Evolutionary conservation across 2,329 filamentous ascomycete genomes (phyloP).

Genomic region (Ceratocystiopsis brevicomis): DNA sequence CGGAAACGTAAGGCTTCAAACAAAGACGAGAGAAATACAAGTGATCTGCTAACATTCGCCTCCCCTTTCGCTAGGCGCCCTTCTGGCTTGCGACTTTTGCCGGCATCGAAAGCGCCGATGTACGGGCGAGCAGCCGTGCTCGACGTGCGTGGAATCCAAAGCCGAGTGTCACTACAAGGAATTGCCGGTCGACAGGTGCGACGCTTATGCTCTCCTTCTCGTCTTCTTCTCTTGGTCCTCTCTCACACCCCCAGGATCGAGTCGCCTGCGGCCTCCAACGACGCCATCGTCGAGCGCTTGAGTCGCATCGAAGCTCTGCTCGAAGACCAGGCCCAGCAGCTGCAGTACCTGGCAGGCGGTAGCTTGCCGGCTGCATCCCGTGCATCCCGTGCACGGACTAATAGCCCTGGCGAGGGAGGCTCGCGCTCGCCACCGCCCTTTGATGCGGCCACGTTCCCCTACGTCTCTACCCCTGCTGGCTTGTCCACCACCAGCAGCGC

Average conservation of each 20-base stretch:
- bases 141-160: conserved; percentile 19
- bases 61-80: conserved; percentile 14
- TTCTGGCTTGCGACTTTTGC: conserved; percentile 23
- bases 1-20: background rate
- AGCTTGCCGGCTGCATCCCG: too few species aligned
- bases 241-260: conserved; percentile 3
- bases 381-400: too few species aligned
- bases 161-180: conserved; percentile 23
- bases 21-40: too few species aligned
- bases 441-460: too few species aligned
- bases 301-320: conserved; percentile 18
- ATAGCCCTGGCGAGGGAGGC: too few species aligned
- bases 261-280: conserved; percentile 6
- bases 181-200: conserved; percentile 14
- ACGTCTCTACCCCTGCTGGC: too few species aligned
- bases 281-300: conserved; percentile 19
- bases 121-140: conserved; percentile 20
- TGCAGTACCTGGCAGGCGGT: too few species aligned
- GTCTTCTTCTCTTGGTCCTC: background rate
- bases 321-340: conserved; percentile 7
- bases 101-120: conserved; percentile 20
- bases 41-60: background rate
- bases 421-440: too few species aligned
- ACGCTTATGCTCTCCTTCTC: background rate
- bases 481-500: too few species aligned